These are phyloP conservation scores for Testicularia cyperi DNA, from an alignment of 1,284 basidiomycete genomes.

Conservation along the genomic window DNA sequence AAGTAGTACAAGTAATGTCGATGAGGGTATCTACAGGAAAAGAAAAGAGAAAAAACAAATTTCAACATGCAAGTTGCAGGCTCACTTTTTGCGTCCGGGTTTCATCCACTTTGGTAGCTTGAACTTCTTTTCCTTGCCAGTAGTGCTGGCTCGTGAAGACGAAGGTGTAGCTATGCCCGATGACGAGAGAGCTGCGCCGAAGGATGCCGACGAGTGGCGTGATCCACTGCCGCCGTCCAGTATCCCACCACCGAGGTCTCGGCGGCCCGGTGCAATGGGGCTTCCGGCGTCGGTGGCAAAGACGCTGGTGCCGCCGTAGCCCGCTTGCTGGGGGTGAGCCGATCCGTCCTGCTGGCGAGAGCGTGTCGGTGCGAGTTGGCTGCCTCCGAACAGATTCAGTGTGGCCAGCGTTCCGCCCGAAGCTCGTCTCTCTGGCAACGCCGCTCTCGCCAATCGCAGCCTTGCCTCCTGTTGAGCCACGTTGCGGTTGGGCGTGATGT, in stretches of 20 bases:
- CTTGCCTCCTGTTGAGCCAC: constrained; percentile 35
- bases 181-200: constrained; percentile 12
- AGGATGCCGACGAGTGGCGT: constrained; percentile 1
- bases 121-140: constrained; percentile 18
- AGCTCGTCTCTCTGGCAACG: constrained; percentile 22
- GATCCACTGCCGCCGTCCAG: not conserved
- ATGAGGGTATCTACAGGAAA: not conserved
- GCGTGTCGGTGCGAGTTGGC: not conserved
- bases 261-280: constrained; percentile 10
- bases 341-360: not conserved
- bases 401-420: constrained; percentile 25
- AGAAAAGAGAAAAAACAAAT: not conserved
- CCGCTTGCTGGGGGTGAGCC: too few relatives aligned
- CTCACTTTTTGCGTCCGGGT: constrained; percentile 7
- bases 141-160: constrained; percentile 5
- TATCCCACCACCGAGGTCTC: not conserved
- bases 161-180: constrained; percentile 23
- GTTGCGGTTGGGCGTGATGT: constrained; percentile 35
- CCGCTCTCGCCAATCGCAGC: constrained; percentile 35
- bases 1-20: not conserved
- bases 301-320: constrained; percentile 2
- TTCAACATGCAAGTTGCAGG: not conserved
- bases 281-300: constrained; percentile 29
- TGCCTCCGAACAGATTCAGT: constrained; percentile 18
- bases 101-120: constrained; percentile 33